These are phyloP conservation scores for Knoxdaviesia proteae DNA, from an alignment of 2,329 filamentous ascomycete genomes.

Conservation along the genomic window DNA sequence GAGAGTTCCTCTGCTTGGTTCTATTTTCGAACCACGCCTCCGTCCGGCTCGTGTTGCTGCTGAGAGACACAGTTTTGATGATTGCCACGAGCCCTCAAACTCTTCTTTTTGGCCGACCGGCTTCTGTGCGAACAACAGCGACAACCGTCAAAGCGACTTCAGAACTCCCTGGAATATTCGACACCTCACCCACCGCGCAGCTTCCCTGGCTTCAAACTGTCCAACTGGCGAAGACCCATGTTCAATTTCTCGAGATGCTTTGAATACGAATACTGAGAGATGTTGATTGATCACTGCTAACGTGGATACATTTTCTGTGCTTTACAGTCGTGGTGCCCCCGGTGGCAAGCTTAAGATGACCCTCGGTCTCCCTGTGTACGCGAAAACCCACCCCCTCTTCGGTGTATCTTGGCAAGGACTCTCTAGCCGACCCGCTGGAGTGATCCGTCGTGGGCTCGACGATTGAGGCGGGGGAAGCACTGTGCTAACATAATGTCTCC, in stretches of 20 bases:
- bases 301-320: slow-evolving; percentile 3
- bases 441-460: slow-evolving; percentile 1
- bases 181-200: neutral
- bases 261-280: neutral
- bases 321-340: slow-evolving; percentile 59
- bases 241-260: slow-evolving; percentile 1
- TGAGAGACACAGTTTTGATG: too few species aligned
- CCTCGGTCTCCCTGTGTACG: slow-evolving; percentile 99
- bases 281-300: slow-evolving; percentile 12
- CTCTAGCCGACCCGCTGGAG: neutral
- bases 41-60: too few species aligned
- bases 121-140: neutral
- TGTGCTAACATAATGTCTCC: slow-evolving; percentile 1
- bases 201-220: neutral
- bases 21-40: neutral
- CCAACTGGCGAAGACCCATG: slow-evolving; percentile 2
- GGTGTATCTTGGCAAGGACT: neutral
- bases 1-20: neutral
- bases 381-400: slow-evolving; percentile 11
- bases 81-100: too few species aligned
- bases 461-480: neutral
- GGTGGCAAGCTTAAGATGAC: slow-evolving; percentile 99
- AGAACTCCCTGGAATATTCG: neutral
- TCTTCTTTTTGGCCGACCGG: neutral
- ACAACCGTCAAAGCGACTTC: neutral